These are phyloP conservation scores for Torulaspora pretoriensis DNA, from an alignment of 1,139 yeast species.

Conservation along the genomic window DNA sequence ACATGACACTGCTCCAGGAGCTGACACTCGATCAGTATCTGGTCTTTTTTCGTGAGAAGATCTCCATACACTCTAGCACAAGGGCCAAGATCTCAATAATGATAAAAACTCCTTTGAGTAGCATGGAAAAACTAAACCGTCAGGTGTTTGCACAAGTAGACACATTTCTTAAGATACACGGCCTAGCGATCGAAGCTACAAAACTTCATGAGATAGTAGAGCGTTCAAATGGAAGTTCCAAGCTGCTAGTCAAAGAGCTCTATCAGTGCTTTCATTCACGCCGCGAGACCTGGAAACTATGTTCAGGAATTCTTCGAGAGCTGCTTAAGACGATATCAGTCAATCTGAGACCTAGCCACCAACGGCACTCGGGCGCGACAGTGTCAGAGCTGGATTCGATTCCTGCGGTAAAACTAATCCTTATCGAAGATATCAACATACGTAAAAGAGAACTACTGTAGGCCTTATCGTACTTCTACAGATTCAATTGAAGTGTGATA, in stretches of 20 bases:
- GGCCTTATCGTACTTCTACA: background rate
- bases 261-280: constrained; percentile 40
- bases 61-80: constrained; percentile 40
- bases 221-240: constrained; percentile 38
- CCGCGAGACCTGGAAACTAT: constrained; percentile 40
- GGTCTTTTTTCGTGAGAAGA: constrained; percentile 35
- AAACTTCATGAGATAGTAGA: constrained; percentile 40
- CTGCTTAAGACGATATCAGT: constrained; percentile 23
- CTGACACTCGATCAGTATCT: constrained; percentile 37
- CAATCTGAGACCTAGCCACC: background rate
- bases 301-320: constrained; percentile 37
- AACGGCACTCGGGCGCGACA: background rate
- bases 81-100: constrained; percentile 43
- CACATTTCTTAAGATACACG: constrained; percentile 42
- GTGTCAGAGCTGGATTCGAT: background rate
- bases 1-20: constrained; percentile 28
- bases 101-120: constrained; percentile 38
- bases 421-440: constrained; percentile 8
- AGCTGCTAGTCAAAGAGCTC: constrained; percentile 39
- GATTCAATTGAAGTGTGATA: no score
- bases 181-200: constrained; percentile 41
- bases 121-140: constrained; percentile 37
- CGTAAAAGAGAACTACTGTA: constrained; percentile 2
- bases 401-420: constrained; percentile 13
- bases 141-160: constrained; percentile 41